phyloP scores from a whole-genome alignment of 305 asterid genomes.

The Lippia alba region DNA sequence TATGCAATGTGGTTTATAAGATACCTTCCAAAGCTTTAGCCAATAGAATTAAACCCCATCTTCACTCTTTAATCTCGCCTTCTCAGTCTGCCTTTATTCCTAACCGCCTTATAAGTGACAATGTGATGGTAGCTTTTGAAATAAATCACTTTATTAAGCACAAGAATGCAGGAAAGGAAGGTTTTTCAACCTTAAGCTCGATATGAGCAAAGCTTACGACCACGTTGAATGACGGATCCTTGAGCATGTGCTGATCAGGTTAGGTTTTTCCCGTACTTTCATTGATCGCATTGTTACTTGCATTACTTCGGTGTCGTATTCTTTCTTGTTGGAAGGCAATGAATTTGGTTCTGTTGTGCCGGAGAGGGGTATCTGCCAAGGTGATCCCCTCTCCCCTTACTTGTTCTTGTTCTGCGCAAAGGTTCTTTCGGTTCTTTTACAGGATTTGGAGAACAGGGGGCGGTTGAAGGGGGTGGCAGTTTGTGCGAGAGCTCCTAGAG shows the following conservation, averaged over 20 bases:
- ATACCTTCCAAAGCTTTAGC: neutral
- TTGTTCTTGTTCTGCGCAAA: neutral
- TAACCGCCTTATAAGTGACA: neutral
- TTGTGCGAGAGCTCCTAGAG: neutral
- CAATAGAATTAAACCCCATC: neutral
- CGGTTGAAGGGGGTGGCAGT: neutral
- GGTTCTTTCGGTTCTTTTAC: neutral
- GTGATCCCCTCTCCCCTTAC: neutral
- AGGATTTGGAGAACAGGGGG: neutral
- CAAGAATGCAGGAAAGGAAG: neutral
- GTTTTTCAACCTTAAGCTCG: neutral
- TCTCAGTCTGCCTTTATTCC: neutral
- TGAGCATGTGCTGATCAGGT: neutral
- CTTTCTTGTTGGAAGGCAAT: neutral
- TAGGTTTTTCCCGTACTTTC: neutral
- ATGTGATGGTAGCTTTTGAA: neutral
- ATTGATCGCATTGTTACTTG: neutral
- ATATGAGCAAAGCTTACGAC: neutral
- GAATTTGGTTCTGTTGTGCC: neutral
- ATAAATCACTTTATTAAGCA: neutral
- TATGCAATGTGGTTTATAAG: neutral
- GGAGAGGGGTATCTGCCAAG: neutral
- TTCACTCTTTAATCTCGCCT: neutral
- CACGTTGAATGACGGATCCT: neutral
- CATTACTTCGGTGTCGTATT: neutral